Evolutionary conservation across 306 rosid genomes (phyloP).

Genomic region (Arachis stenosperma): DNA sequence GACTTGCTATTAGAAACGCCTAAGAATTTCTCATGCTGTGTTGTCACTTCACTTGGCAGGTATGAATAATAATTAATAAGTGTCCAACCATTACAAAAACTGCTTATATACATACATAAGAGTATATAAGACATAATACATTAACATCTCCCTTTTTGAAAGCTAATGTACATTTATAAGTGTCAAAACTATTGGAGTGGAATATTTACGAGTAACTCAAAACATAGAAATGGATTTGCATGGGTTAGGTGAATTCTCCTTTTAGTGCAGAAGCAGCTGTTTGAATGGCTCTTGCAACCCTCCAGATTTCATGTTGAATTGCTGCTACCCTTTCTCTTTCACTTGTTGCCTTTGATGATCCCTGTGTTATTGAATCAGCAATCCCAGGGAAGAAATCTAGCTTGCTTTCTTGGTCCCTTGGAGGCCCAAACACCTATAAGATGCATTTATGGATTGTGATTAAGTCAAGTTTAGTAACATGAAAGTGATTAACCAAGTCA

Average conservation of each 20-base stretch:
- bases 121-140: not conserved
- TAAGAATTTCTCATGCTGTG: not conserved
- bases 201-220: constrained; percentile 29
- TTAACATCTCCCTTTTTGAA: not conserved
- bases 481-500: too few relatives aligned
- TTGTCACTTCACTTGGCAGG: too few relatives aligned
- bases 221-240: constrained; percentile 1
- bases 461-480: too few relatives aligned
- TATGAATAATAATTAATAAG: not conserved
- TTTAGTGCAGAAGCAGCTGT: constrained; percentile 74
- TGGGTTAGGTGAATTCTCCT: constrained; percentile 65
- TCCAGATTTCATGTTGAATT: constrained; percentile 89
- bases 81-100: not conserved
- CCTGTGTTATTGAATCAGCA: constrained; percentile 60
- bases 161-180: constrained; percentile 19
- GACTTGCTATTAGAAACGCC: too few relatives aligned
- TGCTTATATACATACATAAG: not conserved
- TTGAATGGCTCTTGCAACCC: constrained; percentile 78
- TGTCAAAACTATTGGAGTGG: constrained; percentile 14
- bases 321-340: constrained; percentile 46
- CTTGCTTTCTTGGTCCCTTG: constrained; percentile 55
- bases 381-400: constrained; percentile 82
- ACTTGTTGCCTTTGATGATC: constrained; percentile 38
- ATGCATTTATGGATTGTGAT: not conserved
- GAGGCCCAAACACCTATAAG: constrained; percentile 77